Percentiles rank a stretch among this genome's conserved stretches.
These are phyloP conservation scores for Plasmodium knowlesi DNA, from an alignment of 169 alveolate genomes.

Conservation along the genomic window DNA sequence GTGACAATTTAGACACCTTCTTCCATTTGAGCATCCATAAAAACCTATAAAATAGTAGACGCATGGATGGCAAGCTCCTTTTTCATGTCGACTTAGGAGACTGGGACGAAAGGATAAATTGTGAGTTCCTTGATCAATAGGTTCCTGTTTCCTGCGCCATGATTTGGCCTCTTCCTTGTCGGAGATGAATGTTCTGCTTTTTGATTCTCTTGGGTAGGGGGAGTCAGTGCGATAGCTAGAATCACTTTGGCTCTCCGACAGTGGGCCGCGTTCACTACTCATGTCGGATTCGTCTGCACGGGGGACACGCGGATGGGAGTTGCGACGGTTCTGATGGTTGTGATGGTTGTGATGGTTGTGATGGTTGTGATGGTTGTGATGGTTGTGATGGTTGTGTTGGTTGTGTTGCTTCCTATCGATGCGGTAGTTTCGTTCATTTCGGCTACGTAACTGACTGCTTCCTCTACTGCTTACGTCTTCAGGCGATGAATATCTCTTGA, in stretches of 20 bases:
- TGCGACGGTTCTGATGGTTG: background rate
- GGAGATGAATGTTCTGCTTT: background rate
- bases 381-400: background rate
- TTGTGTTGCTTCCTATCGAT: background rate
- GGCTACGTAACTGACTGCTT: background rate
- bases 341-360: background rate
- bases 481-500: background rate
- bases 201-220: background rate
- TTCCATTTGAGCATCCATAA: constrained; percentile 16
- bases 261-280: background rate
- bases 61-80: constrained; percentile 31
- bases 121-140: background rate
- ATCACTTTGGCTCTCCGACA: background rate
- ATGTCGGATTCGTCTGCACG: background rate
- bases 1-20: constrained; percentile 18
- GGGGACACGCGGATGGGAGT: background rate
- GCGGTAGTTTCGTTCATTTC: background rate
- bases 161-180: background rate
- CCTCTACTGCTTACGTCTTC: background rate
- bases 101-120: background rate
- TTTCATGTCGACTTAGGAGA: constrained; percentile 10
- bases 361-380: background rate
- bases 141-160: background rate
- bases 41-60: constrained; percentile 23
- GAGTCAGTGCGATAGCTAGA: background rate